Base-by-base conservation (phyloP, 2,329 filamentous ascomycete species). In the Ceratocystis papillata region DNA sequence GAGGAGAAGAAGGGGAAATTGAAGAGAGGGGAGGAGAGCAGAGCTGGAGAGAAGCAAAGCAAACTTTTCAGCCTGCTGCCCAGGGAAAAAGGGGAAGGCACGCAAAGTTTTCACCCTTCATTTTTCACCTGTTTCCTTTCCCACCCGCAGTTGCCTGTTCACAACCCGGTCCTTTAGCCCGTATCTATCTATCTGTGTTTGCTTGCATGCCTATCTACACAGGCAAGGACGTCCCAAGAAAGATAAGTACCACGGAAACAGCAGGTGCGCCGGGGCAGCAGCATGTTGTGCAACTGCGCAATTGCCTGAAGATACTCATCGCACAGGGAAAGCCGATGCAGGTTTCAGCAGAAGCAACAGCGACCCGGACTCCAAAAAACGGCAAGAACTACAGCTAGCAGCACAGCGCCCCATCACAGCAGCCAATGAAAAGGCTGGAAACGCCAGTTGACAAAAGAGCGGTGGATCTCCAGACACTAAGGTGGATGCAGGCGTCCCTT, bases 301-400 rank as follows among this genome's bases (percentile, higher is more conserved):
- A 33, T 25, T 57, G 25, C 53, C 53, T 57, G 25, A 57, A 57
- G 53, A 57, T 30, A 33, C 53, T 57, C 12, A 30, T 28, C 25
- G 7, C 15, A 30, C 22, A 57, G 53, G 30, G 53, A 25, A 57
- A 25, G 53, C 30, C 22, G 22, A 28, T 57, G 53, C 53, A 57
- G 53, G 53, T 57, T 57, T 57, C 53, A 57, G 53, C 22, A 57
- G 22, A 25, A 50, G 48, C 28, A 57, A 57, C 53, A n/a, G 28
- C 53, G 30, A 57, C 6, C 48, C 15, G 10, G 17, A 33, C 7
- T 30, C 10, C 22, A 57, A 33, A 57, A 57, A 22, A 33, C 22
- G 28, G 53, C 53, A 57, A 57, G 22, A 57, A 17, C 53, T 57
- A 28, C 53, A 57, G 12, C 22, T 57, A 25, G 37, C 20, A 50